Percentiles rank a stretch among this genome's conserved stretches.
phyloP scores from a whole-genome alignment of 2,329 filamentous ascomycete genomes.

The Pezicula radicicola region DNA sequence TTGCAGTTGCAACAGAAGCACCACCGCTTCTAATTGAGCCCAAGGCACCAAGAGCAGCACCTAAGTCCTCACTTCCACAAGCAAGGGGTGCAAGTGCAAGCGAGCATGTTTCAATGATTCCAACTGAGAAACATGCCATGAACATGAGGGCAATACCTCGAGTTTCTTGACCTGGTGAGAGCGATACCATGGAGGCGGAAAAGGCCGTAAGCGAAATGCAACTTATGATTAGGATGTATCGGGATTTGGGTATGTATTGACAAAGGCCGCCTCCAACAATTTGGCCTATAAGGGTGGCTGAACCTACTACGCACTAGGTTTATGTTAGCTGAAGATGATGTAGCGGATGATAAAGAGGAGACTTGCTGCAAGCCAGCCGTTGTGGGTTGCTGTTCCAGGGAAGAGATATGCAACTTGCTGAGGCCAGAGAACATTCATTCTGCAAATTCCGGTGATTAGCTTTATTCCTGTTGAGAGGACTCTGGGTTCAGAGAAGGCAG shows the following conservation, averaged over 20 bases:
- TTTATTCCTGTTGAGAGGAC: too few species aligned
- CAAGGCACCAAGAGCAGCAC: conserved; percentile 30
- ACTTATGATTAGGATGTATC: conserved; percentile 29
- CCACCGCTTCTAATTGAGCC: conserved; percentile 34
- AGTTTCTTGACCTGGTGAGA: conserved; percentile 23
- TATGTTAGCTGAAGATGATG: neutral
- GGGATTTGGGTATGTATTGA: conserved; percentile 33
- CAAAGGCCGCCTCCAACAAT: conserved; percentile 29
- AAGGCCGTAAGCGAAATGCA: conserved; percentile 28
- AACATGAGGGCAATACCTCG: conserved; percentile 29
- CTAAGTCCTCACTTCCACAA: conserved; percentile 32
- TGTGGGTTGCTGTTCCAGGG: conserved; percentile 4
- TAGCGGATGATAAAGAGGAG: neutral
- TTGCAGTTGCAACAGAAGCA: conserved; percentile 29
- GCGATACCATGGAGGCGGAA: conserved; percentile 23
- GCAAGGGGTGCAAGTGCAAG: conserved; percentile 32
- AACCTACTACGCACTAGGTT: conserved; percentile 6
- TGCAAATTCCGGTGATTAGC: conserved; percentile 1
- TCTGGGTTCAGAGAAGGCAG: too few species aligned
- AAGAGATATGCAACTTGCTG: conserved; percentile 24
- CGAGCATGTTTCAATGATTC: conserved; percentile 31
- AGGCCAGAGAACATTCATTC: conserved; percentile 35
- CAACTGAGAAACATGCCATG: conserved; percentile 28
- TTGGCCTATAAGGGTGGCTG: conserved; percentile 6
- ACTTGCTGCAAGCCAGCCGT: conserved; percentile 5